phyloP scores from a whole-genome alignment of 163 green algal genomes.

The Scenedesmus sp. region DNA sequence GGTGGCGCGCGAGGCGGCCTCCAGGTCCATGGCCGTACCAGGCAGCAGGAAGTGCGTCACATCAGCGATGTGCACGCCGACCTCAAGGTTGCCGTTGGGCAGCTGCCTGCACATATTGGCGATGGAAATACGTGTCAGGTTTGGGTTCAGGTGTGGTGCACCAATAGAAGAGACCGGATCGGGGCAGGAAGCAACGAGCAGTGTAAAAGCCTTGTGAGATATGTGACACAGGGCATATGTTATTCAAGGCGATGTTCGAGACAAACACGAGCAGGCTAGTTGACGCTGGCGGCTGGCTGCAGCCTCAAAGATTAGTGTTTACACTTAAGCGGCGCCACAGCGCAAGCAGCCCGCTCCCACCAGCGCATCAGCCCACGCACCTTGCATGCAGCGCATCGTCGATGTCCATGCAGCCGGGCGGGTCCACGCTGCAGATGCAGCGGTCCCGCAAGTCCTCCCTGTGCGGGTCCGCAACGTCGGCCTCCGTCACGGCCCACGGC shows the following conservation, averaged over 20 bases:
- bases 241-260: too few relatives aligned
- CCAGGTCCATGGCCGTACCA: conserved; percentile 90
- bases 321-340: too few relatives aligned
- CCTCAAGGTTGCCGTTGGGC: conserved; percentile 72
- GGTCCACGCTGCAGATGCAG: conserved; percentile 93
- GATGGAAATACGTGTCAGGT: not conserved
- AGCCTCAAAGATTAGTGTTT: too few relatives aligned
- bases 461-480: conserved; percentile 71
- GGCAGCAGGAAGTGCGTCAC: conserved; percentile 94
- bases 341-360: not conserved
- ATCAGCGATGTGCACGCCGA: conserved; percentile 97
- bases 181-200: too few relatives aligned
- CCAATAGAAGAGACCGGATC: too few relatives aligned
- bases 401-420: conserved; percentile 97
- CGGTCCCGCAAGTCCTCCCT: conserved; percentile 88
- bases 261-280: too few relatives aligned
- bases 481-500: conserved; percentile 87
- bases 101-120: conserved; percentile 51
- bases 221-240: too few relatives aligned
- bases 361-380: conserved; percentile 41
- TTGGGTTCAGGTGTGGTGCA: not conserved
- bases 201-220: too few relatives aligned
- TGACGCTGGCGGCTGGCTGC: too few relatives aligned
- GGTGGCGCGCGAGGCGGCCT: conserved; percentile 89
- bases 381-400: conserved; percentile 96